Conservation (phyloP, 192 early-diverging fungal species). For the Dissophora globulifera region DNA sequence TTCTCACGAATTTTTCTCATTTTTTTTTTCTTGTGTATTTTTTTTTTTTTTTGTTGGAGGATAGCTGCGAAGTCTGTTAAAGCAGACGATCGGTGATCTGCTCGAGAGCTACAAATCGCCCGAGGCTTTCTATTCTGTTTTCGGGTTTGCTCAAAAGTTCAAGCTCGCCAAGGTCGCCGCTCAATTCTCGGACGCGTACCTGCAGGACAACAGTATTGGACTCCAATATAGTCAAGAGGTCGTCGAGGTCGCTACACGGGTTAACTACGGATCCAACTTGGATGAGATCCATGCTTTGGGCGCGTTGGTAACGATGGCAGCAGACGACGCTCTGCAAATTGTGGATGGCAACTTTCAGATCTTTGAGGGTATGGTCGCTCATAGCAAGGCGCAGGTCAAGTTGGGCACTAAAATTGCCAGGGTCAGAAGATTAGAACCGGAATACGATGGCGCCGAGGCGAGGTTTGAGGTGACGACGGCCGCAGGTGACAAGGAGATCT, state of each 20-base stretch:
- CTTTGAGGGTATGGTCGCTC: slow-evolving; percentile 65
- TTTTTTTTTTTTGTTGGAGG: background rate
- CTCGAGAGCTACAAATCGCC: slow-evolving; percentile 49
- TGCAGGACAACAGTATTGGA: slow-evolving; percentile 40
- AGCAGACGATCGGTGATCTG: slow-evolving; percentile 25
- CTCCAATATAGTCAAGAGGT: slow-evolving; percentile 59
- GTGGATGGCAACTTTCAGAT: slow-evolving; percentile 69
- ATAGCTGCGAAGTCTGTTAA: slow-evolving; percentile 48
- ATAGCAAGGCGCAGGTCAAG: slow-evolving; percentile 55
- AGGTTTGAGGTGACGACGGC: slow-evolving; percentile 49
- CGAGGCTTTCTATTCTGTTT: slow-evolving; percentile 48
- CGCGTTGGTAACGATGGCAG: slow-evolving; percentile 64
- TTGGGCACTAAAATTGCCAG: slow-evolving; percentile 58
- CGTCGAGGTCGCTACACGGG: slow-evolving; percentile 67
- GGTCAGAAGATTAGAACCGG: slow-evolving; percentile 29
- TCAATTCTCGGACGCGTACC: slow-evolving; percentile 42
- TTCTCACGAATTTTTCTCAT: too few relatives aligned
- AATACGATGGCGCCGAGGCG: slow-evolving; percentile 5
- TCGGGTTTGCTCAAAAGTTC: slow-evolving; percentile 29
- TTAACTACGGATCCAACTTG: slow-evolving; percentile 74
- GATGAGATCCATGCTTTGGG: slow-evolving; percentile 68
- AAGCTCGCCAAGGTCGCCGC: slow-evolving; percentile 49
- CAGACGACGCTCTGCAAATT: slow-evolving; percentile 57
- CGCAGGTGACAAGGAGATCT: slow-evolving; percentile 55
- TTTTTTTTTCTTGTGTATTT: too few relatives aligned